Evolutionary conservation across 2,329 filamentous ascomycete species (phyloP), one percentile per base, ranked within the genome.

Genomic region (Diaporthe humulicola): DNA sequence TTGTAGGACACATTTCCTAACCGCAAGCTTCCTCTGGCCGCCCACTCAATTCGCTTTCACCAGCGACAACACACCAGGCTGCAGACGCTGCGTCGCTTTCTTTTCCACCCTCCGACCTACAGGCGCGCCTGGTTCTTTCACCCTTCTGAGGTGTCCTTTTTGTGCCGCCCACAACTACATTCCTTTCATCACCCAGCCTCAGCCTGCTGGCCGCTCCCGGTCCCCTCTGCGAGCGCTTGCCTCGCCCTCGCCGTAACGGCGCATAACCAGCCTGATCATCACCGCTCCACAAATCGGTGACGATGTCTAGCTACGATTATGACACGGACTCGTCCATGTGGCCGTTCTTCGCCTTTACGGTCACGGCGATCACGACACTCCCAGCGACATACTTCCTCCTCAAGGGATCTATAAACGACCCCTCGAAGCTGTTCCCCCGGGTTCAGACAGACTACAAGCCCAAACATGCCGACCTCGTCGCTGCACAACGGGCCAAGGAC

Each of bases 281-380:
- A 56, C 74, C 73, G 83, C 80, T 80, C 79, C 76, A 78, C 78
- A 79, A 79, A 80, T 50, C 42, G 42, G 84, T 80, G 86, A 92
- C 88, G 84, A 97, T 97, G 92, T 96, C 93, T 83, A 95, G 94
- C 86, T 99, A 99, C 89, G 97, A 94, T 81, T 99, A 99, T 88
- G 97, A 99, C 90, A 94, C 98, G 83, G 92, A 97, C 91, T 96
- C 95, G 80, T 95, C 98, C 90, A 98, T 98, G 88, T 99, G 98
- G 89, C 97, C 97, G 79, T 98, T 98, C 90, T 99, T 99, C 88
- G 93, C 98, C 86, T 92, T 98, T 83, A 98, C 96, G 57, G 90
- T 98, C 81, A 92, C 93, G 77, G 92, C 93, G 81, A 91, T 99
- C 79, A 90, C 98, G 85, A 98, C 97, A 45, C 86, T 98, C 75